Conservation (phyloP, 148 eudicot species). For the Tetragonia tetragonoides region DNA sequence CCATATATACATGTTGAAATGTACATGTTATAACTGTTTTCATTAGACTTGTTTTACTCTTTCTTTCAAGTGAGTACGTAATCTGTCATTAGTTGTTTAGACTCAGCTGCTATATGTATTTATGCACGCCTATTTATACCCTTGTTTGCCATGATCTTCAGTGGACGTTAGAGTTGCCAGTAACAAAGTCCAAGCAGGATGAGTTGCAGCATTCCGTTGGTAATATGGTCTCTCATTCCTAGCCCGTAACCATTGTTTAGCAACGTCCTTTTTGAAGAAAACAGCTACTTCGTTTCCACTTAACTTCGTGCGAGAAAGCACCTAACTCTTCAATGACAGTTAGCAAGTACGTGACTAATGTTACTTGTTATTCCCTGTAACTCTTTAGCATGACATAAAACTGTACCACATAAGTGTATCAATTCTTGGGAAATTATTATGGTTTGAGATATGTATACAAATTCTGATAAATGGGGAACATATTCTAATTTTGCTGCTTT, state of each 20-base stretch:
- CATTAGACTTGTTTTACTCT: too few species aligned
- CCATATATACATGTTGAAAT: too few species aligned
- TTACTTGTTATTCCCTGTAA: not conserved
- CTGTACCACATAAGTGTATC: not conserved
- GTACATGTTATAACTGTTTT: too few species aligned
- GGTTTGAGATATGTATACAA: not conserved
- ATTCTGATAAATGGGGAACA: not conserved
- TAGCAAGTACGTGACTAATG: not conserved
- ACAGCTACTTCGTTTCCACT: too few species aligned
- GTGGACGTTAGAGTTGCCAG: conserved; percentile 74
- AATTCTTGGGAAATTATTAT: not conserved
- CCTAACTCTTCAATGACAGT: not conserved
- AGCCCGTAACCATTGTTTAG: conserved; percentile 27
- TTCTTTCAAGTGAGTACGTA: too few species aligned
- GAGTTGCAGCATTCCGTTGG: conserved; percentile 44
- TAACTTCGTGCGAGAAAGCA: too few species aligned
- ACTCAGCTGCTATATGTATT: too few species aligned
- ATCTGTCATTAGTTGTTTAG: too few species aligned
- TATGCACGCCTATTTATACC: not conserved
- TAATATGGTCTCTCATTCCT: conserved; percentile 46
- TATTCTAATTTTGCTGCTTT: conserved; percentile 4
- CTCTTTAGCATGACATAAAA: not conserved
- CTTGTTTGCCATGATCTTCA: conserved; percentile 26
- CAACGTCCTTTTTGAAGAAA: not conserved
- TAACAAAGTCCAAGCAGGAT: conserved; percentile 47